Percentiles rank a stretch among this genome's conserved stretches.
Evolutionary conservation across 768 basidiomycete genomes (phyloP).

Genomic region (Cystobasidium ongulense): DNA sequence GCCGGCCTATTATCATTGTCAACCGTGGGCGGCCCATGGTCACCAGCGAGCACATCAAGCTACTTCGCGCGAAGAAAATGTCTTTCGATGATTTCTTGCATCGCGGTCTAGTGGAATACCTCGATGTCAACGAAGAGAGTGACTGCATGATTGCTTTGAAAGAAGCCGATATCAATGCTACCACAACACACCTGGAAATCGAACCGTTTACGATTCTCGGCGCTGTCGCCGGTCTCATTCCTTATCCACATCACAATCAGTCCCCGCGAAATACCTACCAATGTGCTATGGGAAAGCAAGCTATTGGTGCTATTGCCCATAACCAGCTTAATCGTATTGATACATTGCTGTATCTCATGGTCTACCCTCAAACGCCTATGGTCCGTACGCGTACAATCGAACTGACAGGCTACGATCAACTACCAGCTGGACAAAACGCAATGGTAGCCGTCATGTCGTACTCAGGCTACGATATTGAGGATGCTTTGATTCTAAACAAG

Average conservation of each 20-base stretch:
- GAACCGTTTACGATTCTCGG: conserved; percentile 97
- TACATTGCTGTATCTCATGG: conserved; percentile 91
- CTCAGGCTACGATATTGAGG: conserved; percentile 98
- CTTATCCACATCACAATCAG: conserved; percentile 98
- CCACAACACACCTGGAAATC: conserved; percentile 92
- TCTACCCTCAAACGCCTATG: conserved; percentile 99
- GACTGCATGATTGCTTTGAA: conserved; percentile 93
- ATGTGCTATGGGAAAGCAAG: conserved; percentile 99
- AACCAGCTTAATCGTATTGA: conserved; percentile 97
- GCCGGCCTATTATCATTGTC: conserved; percentile 93
- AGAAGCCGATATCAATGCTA: conserved; percentile 69
- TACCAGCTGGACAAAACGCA: conserved; percentile 97
- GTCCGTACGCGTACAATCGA: conserved; percentile 99
- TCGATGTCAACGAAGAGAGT: conserved; percentile 98
- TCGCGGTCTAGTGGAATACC: conserved; percentile 88
- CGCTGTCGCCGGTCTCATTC: conserved; percentile 94
- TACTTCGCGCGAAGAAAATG: conserved; percentile 67
- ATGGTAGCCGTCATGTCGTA: conserved; percentile 99
- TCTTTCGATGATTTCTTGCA: conserved; percentile 90
- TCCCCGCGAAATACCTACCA: conserved; percentile 99
- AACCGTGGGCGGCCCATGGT: conserved; percentile 71
- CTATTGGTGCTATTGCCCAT: conserved; percentile 95
- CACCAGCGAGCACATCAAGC: conserved; percentile 66
- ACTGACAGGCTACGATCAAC: conserved; percentile 85
- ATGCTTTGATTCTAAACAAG: conserved; percentile 92